These are phyloP conservation scores for Eimeria brunetti DNA, from an alignment of 169 alveolate species.

Conservation along the genomic window DNA sequence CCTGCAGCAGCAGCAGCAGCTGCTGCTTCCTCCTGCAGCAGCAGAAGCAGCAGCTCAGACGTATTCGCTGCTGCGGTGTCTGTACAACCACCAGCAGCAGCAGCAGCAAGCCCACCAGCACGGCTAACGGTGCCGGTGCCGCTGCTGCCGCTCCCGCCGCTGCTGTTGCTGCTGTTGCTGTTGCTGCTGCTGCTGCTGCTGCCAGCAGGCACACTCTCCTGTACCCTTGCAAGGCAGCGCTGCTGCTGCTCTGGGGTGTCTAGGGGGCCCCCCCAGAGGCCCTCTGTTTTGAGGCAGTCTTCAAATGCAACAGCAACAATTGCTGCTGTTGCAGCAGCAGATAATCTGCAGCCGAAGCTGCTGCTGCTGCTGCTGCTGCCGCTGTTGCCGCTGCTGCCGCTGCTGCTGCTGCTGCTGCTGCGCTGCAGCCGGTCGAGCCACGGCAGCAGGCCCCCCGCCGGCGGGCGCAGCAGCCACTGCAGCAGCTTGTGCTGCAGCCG, in stretches of 20 bases:
- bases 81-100: neutral
- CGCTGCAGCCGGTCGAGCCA: conserved; percentile 18
- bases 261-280: conserved; percentile 35
- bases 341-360: neutral
- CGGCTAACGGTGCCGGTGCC: neutral
- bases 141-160: neutral
- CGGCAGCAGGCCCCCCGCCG: conserved; percentile 5
- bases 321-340: neutral
- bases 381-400: conserved; percentile 19
- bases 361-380: conserved; percentile 19
- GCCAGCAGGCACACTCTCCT: neutral
- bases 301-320: neutral
- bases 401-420: conserved; percentile 11
- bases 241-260: conserved; percentile 44
- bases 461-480: conserved; percentile 58
- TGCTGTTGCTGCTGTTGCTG: neutral
- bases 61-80: neutral
- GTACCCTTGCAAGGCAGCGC: conserved; percentile 7
- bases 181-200: conserved; percentile 9
- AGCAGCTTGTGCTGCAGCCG: conserved; percentile 36
- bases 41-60: neutral
- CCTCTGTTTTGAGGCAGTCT: conserved; percentile 29
- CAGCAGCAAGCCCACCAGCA: neutral
- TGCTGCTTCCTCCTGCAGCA: conserved; percentile 41
- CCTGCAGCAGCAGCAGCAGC: conserved; percentile 33